Conservation (phyloP, 148 eudicot species). For the Rheum nobile region DNA sequence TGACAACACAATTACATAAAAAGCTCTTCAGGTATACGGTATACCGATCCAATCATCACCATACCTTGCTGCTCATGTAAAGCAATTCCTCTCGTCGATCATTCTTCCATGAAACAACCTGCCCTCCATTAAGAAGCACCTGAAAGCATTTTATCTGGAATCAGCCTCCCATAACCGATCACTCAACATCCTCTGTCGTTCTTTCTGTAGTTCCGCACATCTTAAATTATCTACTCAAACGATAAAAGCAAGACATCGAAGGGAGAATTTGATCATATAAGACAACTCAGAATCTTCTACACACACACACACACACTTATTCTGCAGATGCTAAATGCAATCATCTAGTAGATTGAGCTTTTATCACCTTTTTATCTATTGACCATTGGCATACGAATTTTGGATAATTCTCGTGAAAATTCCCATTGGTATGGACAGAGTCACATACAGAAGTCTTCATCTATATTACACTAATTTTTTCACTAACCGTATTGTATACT, state of each 20-base stretch:
- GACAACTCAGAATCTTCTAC: neutral
- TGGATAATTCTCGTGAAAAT: neutral
- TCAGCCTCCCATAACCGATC: neutral
- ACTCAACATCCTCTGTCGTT: neutral
- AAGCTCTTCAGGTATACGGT: neutral
- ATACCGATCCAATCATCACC: constrained; percentile 36
- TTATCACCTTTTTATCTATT: neutral
- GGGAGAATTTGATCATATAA: neutral
- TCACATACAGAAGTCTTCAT: neutral
- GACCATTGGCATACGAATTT: neutral
- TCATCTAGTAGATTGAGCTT: neutral
- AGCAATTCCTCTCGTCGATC: constrained; percentile 71
- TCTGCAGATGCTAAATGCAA: neutral
- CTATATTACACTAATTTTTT: neutral
- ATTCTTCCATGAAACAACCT: constrained; percentile 88
- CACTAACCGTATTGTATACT: neutral
- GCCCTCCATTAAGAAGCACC: constrained; percentile 83
- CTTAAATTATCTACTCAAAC: neutral
- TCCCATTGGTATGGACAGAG: neutral
- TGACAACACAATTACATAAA: constrained; percentile 24
- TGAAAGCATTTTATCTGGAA: constrained; percentile 14
- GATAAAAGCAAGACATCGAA: neutral
- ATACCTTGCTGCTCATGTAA: constrained; percentile 83
- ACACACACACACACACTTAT: neutral
- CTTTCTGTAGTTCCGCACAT: neutral